Base-by-base conservation (phyloP, 495 filamentous ascomycete genomes). In the Tetracladium marchalianum region DNA sequence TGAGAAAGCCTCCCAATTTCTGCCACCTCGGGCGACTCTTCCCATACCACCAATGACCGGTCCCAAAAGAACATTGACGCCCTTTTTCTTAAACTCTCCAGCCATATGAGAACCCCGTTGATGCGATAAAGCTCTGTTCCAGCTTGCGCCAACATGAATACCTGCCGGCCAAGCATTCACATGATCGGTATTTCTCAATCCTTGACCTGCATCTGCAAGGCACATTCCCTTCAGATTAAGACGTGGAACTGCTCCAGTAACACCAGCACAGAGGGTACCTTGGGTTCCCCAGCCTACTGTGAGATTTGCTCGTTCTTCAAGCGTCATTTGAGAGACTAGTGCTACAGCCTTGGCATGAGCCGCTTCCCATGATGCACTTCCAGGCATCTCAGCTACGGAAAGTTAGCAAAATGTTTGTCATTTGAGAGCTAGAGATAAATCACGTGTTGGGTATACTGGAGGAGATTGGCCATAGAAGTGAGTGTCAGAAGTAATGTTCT, bases 31-130 rank as follows among this genome's bases (percentile, higher is more conserved):
- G 4, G 71, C 67, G 6, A 75, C 63, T 0, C 76, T 61, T 2
- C 77, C 77, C 1, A 72, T 51, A 4, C 75, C 75, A 0, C 75
- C 77, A 44, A 78, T 73, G 9, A 84, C 78, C 5, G 81, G 83
- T 0, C 82, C 82, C 12, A 86, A 64, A 4, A 75, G 66, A 15
- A 87, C 67, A 56, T 86, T 78, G 6, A 85, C 72, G 0, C 81
- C 82, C 58, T 86, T 76, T 1, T 58, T 63, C 18, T 66, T 69
- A 59, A 76, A 83, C 55, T 81, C 78, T 1, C 58, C 62, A 11
- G 71, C 78, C 69, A 83, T 78, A 3, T 69, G 63, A 1, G 57
- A 35, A 0, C 64, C 79, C 38, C 76, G 54, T 42, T 70, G 46
- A 16, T 65, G 55, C 18, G 77, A 63, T 12, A 83, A 64, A 1